Percentiles rank a stretch among this genome's conserved stretches.
Evolutionary conservation across 2,329 filamentous ascomycete species (phyloP).

Genomic region (Hypomyces rosellus): DNA sequence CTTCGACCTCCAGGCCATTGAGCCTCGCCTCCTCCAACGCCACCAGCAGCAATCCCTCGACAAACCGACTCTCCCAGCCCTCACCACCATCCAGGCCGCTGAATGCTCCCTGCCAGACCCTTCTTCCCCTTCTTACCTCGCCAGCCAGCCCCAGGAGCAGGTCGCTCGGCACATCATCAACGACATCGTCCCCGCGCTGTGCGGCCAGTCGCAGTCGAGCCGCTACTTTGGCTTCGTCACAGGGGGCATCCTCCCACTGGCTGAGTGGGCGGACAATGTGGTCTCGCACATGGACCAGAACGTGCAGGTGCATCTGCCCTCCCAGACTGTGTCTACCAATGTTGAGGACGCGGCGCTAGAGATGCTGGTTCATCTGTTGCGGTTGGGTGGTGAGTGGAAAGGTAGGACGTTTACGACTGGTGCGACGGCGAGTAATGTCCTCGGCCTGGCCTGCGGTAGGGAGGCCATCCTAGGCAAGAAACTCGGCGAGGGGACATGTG

Average conservation of each 20-base stretch:
- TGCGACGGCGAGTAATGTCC: constrained; percentile 71
- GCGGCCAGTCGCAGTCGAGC: constrained; percentile 55
- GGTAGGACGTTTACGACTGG: constrained; percentile 52
- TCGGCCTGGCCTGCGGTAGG: constrained; percentile 61
- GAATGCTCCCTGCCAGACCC: constrained; percentile 34
- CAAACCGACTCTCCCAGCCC: constrained; percentile 34
- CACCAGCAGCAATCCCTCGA: constrained; percentile 11
- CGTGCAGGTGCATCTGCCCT: constrained; percentile 72
- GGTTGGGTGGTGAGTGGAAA: constrained; percentile 49
- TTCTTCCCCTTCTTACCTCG: constrained; percentile 25
- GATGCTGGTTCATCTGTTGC: constrained; percentile 63
- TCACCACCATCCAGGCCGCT: constrained; percentile 28
- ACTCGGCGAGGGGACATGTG: constrained; percentile 31
- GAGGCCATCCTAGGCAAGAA: constrained; percentile 52
- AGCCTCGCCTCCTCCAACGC: constrained; percentile 19
- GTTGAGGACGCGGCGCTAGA: constrained; percentile 68
- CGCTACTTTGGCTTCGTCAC: constrained; percentile 88
- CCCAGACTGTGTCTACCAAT: constrained; percentile 67
- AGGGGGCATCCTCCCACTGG: constrained; percentile 72
- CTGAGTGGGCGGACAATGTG: constrained; percentile 76
- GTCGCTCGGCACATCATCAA: constrained; percentile 36
- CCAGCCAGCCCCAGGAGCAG: constrained; percentile 22
- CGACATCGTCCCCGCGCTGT: constrained; percentile 54
- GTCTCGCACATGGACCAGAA: constrained; percentile 79
- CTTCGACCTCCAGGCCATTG: constrained; percentile 19